Base-by-base conservation (phyloP, 2,329 filamentous ascomycete species). In the Aureobasidium sp. region DNA sequence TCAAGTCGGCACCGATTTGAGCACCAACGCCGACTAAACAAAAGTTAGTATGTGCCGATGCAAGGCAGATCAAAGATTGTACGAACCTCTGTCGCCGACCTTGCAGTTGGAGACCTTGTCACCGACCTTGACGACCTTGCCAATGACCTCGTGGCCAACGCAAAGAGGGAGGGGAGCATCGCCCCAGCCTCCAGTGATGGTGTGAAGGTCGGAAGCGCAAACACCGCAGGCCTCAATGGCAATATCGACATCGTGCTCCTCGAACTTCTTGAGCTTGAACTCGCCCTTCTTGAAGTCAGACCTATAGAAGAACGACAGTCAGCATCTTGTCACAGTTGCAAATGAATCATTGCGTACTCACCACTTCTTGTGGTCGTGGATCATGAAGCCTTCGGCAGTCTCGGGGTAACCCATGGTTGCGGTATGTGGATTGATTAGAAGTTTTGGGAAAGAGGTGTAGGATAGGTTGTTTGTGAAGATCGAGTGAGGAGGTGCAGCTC, bases 161-260 rank as follows among this genome's bases (percentile, higher is more conserved):
- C 83, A 83, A 46, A 87, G 78, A 47, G 85, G 84, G 35, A 80
- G 73, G 58, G 82, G 84, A 42, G 80, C 76, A 65, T 84, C 82
- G 61, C 83, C 85, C 86, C 86, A 89, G 63, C 86, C 85, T 59
- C 78, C 78, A 60, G 69, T 74, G 67, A 78, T 78, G 64, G 74
- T 79, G 70, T 79, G 77, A 31, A 79, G 69, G 64, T 79, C 77
- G 42, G 73, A 76, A 54, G 74, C 76, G 70, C 78, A 80, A 60
- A 80, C 78, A 69, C 89, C 88, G 69, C 89, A 93, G 70, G 83
- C 86, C 66, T 91, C 85, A 68, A 96, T 87, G 78, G 92, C 88
- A 75, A 96, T 84, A 71, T 95, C 90, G 68, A 96, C 84, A 71
- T 96, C 90, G 74, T 89, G 82, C 71, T 92, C 89, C 65, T 87